Evolutionary conservation across 441 rosid genomes (phyloP).

Genomic region (Theobroma grandiflorum): DNA sequence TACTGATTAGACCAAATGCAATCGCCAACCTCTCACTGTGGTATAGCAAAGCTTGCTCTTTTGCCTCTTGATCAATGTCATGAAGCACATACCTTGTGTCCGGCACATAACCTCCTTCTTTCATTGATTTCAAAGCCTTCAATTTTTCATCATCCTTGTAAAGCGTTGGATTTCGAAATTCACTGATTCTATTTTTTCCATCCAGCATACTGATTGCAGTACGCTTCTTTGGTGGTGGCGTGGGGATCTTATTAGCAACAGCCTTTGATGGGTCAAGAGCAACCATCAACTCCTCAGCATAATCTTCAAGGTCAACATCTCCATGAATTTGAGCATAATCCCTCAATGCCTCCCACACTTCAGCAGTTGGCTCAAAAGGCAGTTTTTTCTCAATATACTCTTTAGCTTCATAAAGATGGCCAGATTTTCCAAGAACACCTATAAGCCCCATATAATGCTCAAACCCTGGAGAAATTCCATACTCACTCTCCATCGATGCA

Average conservation of each 20-base stretch:
- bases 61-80: slow-evolving; percentile 88
- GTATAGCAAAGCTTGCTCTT: slow-evolving; percentile 86
- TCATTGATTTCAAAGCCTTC: slow-evolving; percentile 56
- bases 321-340: slow-evolving; percentile 72
- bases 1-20: slow-evolving; percentile 68
- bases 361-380: slow-evolving; percentile 71
- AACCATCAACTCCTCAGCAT: slow-evolving; percentile 65
- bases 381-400: slow-evolving; percentile 58
- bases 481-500: slow-evolving; percentile 69
- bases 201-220: slow-evolving; percentile 70
- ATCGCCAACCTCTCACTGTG: slow-evolving; percentile 81
- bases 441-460: slow-evolving; percentile 75
- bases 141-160: slow-evolving; percentile 81
- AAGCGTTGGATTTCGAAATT: slow-evolving; percentile 65
- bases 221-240: slow-evolving; percentile 60
- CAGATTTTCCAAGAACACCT: slow-evolving; percentile 84
- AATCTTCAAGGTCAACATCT: slow-evolving; percentile 81
- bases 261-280: slow-evolving; percentile 72
- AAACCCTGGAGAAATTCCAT: slow-evolving; percentile 57
- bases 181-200: slow-evolving; percentile 66
- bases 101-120: slow-evolving; percentile 68
- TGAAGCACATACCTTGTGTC: slow-evolving; percentile 84
- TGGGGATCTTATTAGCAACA: slow-evolving; percentile 55
- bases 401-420: slow-evolving; percentile 70
- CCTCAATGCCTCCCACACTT: slow-evolving; percentile 75